These are phyloP conservation scores for Leccinum pellstonianum DNA, from an alignment of 768 basidiomycete genomes.

Conservation along the genomic window DNA sequence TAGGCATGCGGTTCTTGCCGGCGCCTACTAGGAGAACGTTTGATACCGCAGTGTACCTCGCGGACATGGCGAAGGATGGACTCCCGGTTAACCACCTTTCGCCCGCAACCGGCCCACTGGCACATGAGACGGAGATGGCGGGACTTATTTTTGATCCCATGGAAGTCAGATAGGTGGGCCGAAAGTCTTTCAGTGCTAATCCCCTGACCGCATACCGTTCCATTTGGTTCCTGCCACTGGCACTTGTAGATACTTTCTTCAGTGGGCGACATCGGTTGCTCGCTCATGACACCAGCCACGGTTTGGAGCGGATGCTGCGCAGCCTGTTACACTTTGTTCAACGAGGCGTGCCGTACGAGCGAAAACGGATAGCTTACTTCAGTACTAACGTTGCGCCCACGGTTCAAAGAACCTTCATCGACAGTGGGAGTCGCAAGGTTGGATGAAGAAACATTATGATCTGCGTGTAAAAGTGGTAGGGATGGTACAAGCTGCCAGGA, in stretches of 20 bases:
- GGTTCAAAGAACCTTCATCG: no score
- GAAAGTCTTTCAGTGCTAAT: slow-evolving; percentile 3
- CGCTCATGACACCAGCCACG: neutral
- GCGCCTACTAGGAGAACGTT: slow-evolving; percentile 4
- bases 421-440: no score
- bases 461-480: no score
- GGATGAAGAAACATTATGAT: no score
- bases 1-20: neutral
- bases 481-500: no score
- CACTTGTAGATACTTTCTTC: neutral
- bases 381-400: no score
- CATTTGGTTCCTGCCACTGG: slow-evolving; percentile 6
- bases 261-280: neutral
- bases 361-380: neutral
- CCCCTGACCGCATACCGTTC: neutral
- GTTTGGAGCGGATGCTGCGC: neutral
- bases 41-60: slow-evolving; percentile 15
- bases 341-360: neutral
- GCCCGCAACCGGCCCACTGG: slow-evolving; percentile 12
- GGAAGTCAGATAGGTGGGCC: slow-evolving; percentile 11
- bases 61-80: slow-evolving; percentile 20
- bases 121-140: slow-evolving; percentile 2
- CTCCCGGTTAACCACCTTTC: slow-evolving; percentile 17
- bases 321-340: neutral
- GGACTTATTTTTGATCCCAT: slow-evolving; percentile 11